These are phyloP conservation scores for Mollisia scopiformis DNA, from an alignment of 2,329 filamentous ascomycete genomes.

Conservation along the genomic window DNA sequence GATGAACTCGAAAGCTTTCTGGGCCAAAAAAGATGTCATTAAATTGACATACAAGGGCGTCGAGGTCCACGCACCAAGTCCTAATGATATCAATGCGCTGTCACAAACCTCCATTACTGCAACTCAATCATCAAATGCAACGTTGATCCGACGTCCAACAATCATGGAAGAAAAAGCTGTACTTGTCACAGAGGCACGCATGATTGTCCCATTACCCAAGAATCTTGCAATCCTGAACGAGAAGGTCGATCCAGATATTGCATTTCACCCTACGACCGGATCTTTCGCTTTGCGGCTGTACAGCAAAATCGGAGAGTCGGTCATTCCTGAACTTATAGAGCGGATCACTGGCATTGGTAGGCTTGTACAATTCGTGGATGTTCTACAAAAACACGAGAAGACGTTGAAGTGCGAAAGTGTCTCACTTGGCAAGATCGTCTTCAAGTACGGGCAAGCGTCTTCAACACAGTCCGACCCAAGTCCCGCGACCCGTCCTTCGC, in stretches of 20 bases:
- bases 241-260: constrained; percentile 36
- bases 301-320: constrained; percentile 33
- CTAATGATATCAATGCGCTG: not conserved
- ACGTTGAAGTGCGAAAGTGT: constrained; percentile 61
- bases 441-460: constrained; percentile 59
- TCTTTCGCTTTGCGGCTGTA: constrained; percentile 36
- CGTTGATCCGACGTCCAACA: not conserved
- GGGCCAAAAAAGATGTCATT: constrained; percentile 64
- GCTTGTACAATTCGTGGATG: constrained; percentile 70
- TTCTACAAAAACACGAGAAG: constrained; percentile 59
- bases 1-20: constrained; percentile 39
- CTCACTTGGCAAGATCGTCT: constrained; percentile 64
- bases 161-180: constrained; percentile 27
- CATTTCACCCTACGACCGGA: constrained; percentile 33
- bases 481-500: constrained; percentile 21
- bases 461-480: constrained; percentile 23
- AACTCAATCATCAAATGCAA: not conserved
- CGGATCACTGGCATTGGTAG: constrained; percentile 62
- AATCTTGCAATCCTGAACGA: constrained; percentile 31
- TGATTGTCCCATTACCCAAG: constrained; percentile 30
- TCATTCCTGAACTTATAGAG: constrained; percentile 33
- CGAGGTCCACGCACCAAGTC: constrained; percentile 17
- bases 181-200: constrained; percentile 36
- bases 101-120: constrained; percentile 1
- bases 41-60: constrained; percentile 55